These are phyloP conservation scores for Yamadazyma philogaea DNA, from an alignment of 805 yeast genomes.

Conservation along the genomic window DNA sequence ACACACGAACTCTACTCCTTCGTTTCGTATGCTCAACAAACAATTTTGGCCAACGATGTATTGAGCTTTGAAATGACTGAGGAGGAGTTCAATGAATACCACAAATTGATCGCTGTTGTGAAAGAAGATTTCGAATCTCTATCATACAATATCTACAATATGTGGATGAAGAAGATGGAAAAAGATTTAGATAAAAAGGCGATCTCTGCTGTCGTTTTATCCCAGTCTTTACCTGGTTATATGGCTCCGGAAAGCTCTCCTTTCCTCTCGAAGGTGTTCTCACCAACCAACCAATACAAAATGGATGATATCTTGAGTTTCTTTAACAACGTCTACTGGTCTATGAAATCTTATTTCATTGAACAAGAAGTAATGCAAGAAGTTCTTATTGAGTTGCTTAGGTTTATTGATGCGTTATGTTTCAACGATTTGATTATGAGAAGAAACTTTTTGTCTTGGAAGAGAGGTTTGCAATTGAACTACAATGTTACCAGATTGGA, in stretches of 20 bases:
- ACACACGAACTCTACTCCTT: slow-evolving; percentile 94
- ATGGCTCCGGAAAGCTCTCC: slow-evolving; percentile 81
- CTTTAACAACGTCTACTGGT: slow-evolving; percentile 87
- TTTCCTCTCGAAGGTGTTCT: slow-evolving; percentile 78
- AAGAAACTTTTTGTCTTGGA: slow-evolving; percentile 93
- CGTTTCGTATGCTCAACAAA: slow-evolving; percentile 88
- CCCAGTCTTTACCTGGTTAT: slow-evolving; percentile 95
- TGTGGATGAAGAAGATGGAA: slow-evolving; percentile 96
- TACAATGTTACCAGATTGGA: slow-evolving; percentile 94
- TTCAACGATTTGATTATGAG: slow-evolving; percentile 95
- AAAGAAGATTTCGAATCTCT: slow-evolving; percentile 92
- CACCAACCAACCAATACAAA: slow-evolving; percentile 66
- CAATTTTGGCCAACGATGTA: slow-evolving; percentile 81
- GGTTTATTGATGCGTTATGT: slow-evolving; percentile 87
- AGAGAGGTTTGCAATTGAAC: slow-evolving; percentile 93
- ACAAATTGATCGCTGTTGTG: slow-evolving; percentile 83
- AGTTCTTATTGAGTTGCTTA: slow-evolving; percentile 77
- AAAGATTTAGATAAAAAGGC: slow-evolving; percentile 87
- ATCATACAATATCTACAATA: slow-evolving; percentile 89
- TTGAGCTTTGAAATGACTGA: slow-evolving; percentile 82
- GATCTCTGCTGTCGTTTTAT: slow-evolving; percentile 89
- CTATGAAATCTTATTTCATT: slow-evolving; percentile 86
- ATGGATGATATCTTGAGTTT: slow-evolving; percentile 94
- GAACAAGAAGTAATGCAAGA: slow-evolving; percentile 82
- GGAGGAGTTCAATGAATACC: slow-evolving; percentile 84